A percentile compares a stretch with the other conserved stretches of the same genome.
Evolutionary conservation across 2,329 filamentous ascomycete genomes (phyloP).

Genomic region (Helminthosporium solani): DNA sequence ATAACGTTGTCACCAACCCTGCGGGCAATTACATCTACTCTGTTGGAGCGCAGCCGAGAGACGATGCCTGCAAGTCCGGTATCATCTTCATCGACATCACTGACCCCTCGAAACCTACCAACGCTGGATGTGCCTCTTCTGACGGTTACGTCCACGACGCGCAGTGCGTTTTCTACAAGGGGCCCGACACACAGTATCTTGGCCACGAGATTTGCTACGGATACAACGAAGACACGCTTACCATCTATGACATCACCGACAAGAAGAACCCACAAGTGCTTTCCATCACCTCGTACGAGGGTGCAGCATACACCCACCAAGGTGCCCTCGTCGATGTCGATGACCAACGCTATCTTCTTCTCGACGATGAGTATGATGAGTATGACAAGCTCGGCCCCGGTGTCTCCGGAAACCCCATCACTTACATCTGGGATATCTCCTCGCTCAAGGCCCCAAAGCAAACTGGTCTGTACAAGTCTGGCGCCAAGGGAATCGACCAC

Average conservation of each 20-base stretch:
- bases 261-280: constrained; percentile 51
- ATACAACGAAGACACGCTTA: constrained; percentile 57
- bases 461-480: constrained; percentile 46
- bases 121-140: constrained; percentile 53
- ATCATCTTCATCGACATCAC: constrained; percentile 61
- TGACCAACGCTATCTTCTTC: constrained; percentile 39
- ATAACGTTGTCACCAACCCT: constrained; percentile 43
- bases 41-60: constrained; percentile 38
- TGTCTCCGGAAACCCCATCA: constrained; percentile 37
- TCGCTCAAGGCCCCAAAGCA: constrained; percentile 39
- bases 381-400: constrained; percentile 40
- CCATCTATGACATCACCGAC: constrained; percentile 56
- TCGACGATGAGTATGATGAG: constrained; percentile 44
- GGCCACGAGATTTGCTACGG: constrained; percentile 58
- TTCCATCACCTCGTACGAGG: constrained; percentile 57
- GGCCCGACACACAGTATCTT: constrained; percentile 51
- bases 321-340: constrained; percentile 52
- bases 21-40: constrained; percentile 42
- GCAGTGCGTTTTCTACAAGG: constrained; percentile 59
- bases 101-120: constrained; percentile 55
- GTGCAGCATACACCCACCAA: constrained; percentile 61
- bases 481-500: constrained; percentile 47
- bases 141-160: constrained; percentile 65
- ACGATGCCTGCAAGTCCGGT: constrained; percentile 51
- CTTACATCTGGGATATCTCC: constrained; percentile 44